Conservation (phyloP, 2,329 filamentous ascomycete genomes). For the Cytospora chrysosperma region DNA sequence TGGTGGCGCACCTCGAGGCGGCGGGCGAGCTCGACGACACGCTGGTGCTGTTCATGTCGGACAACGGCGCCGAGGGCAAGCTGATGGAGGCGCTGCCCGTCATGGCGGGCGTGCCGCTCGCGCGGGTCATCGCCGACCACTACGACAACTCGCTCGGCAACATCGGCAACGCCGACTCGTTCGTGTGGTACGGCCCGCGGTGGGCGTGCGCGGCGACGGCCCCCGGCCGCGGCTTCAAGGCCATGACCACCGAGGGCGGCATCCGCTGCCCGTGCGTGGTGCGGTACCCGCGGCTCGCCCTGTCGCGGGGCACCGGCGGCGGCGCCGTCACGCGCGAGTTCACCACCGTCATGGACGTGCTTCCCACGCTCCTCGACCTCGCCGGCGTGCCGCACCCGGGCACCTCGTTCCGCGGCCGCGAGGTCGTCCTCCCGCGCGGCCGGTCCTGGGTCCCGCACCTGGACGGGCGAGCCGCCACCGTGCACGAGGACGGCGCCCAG, state of each 20-base stretch:
- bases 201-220: slow-evolving; percentile 44
- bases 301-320: slow-evolving; percentile 25
- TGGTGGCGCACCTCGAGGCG: slow-evolving; percentile 54
- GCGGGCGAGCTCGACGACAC: slow-evolving; percentile 63
- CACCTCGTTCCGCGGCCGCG: slow-evolving; percentile 42
- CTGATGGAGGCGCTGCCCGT: slow-evolving; percentile 27
- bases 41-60: slow-evolving; percentile 61
- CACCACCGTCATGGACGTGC: slow-evolving; percentile 52
- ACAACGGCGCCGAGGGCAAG: slow-evolving; percentile 46
- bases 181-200: slow-evolving; percentile 57
- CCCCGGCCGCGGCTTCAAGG: slow-evolving; percentile 32
- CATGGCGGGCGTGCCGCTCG: slow-evolving; percentile 22
- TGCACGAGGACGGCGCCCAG: slow-evolving; percentile 29
- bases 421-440: slow-evolving; percentile 36
- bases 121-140: slow-evolving; percentile 42
- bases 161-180: slow-evolving; percentile 51
- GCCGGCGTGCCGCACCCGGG: slow-evolving; percentile 50
- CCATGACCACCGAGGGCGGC: slow-evolving; percentile 46
- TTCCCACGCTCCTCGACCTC: slow-evolving; percentile 48
- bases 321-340: slow-evolving; percentile 46
- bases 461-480: slow-evolving; percentile 1
- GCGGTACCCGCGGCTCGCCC: slow-evolving; percentile 27
- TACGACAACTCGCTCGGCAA: slow-evolving; percentile 58
- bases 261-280: slow-evolving; percentile 52
- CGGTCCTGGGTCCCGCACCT: slow-evolving; percentile 36